Percentiles rank a stretch among this genome's conserved stretches.
phyloP scores from a whole-genome alignment of 805 yeast species.

The Priceomyces castillae region DNA sequence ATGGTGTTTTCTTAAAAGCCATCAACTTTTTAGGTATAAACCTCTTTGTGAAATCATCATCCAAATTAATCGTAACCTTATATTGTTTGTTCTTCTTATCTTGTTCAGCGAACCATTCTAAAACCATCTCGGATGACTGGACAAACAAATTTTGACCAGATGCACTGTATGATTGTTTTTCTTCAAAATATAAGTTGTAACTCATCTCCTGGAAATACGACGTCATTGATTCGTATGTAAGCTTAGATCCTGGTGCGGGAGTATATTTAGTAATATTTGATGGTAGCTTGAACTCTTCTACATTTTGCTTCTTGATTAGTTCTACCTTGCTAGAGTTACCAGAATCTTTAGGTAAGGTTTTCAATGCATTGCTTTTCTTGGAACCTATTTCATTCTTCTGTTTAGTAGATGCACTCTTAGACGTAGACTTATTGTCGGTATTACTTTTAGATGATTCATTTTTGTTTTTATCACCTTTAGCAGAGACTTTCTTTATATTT shows the following conservation, averaged over 20 bases:
- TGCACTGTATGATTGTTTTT: constrained; percentile 36
- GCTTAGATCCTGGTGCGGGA: constrained; percentile 39
- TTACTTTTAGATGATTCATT: background rate
- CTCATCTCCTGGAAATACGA: constrained; percentile 59
- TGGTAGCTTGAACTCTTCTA: constrained; percentile 16
- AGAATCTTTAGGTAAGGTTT: background rate
- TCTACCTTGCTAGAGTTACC: background rate
- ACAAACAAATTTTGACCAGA: constrained; percentile 42
- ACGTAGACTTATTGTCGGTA: background rate
- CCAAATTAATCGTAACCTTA: constrained; percentile 41
- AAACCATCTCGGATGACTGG: constrained; percentile 40
- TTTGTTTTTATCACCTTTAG: background rate
- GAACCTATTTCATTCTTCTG: background rate
- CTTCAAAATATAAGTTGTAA: constrained; percentile 62
- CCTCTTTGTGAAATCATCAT: constrained; percentile 48
- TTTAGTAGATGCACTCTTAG: too few species aligned
- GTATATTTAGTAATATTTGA: constrained; percentile 27
- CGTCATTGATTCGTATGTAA: constrained; percentile 47
- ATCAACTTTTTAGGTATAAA: constrained; percentile 50
- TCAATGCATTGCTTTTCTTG: background rate
- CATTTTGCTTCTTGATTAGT: background rate
- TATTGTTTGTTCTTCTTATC: constrained; percentile 39
- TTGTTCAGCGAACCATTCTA: constrained; percentile 52
- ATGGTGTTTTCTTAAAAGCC: constrained; percentile 57
- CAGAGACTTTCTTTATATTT: background rate